phyloP scores from a whole-genome alignment of 1,284 basidiomycete species.

The Golubevia pallescens region DNA sequence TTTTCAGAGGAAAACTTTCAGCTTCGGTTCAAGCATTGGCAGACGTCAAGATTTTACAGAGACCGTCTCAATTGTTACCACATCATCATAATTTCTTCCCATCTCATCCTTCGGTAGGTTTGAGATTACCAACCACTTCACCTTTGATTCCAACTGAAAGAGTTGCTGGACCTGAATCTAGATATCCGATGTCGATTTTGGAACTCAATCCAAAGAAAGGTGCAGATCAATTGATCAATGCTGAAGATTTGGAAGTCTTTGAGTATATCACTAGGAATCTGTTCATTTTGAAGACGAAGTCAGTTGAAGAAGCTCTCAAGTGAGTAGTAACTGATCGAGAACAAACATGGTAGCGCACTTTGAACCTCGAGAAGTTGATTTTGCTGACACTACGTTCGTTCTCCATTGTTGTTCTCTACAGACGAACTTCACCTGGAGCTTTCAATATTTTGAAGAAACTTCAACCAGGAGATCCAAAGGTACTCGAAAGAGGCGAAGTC shows the following conservation, averaged over 20 bases:
- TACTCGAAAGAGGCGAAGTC: conserved; percentile 1
- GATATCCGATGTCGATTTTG: neutral
- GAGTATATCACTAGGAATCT: conserved; percentile 53
- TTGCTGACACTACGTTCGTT: neutral
- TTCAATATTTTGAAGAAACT: conserved; percentile 46
- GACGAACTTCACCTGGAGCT: conserved; percentile 41
- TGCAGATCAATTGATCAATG: neutral
- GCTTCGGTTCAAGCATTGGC: neutral
- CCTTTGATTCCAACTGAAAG: neutral
- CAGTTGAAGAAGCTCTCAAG: conserved; percentile 36
- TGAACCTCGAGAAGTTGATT: neutral
- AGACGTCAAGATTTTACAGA: neutral
- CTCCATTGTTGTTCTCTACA: conserved; percentile 2
- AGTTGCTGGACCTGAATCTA: neutral
- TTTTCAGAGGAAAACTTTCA: too few species aligned
- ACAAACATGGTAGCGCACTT: neutral
- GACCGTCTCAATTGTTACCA: neutral
- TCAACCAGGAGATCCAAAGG: conserved; percentile 18
- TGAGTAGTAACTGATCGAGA: conserved; percentile 11
- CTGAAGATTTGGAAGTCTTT: conserved; percentile 30
- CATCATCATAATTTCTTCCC: neutral
- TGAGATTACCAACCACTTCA: neutral
- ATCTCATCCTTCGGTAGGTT: neutral
- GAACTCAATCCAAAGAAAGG: neutral
- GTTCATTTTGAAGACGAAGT: conserved; percentile 41